Evolutionary conservation across 176 grass and related monocot species (phyloP).

Genomic region (Cenchrus purpureus): DNA sequence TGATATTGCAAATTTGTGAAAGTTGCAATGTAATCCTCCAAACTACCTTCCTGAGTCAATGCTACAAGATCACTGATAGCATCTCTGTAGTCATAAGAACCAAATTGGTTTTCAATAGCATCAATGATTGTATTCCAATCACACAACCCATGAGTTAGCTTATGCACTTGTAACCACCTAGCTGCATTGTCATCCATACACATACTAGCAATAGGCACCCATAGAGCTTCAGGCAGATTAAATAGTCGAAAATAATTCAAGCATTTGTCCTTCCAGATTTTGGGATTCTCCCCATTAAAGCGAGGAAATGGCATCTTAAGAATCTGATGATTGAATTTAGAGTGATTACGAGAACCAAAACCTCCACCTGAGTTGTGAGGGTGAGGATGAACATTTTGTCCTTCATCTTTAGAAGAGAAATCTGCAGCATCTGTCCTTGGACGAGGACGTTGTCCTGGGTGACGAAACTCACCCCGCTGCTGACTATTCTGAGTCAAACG

Average conservation of each 20-base stretch:
- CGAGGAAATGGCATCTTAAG: no score
- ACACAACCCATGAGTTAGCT: accelerated
- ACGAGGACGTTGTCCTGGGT: no score
- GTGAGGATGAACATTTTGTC: no score
- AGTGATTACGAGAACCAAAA: no score
- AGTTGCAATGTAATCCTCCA: neutral
- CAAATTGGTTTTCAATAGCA: neutral
- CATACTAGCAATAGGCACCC: neutral
- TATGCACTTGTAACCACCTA: no score
- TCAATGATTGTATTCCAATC: accelerated
- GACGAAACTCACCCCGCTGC: no score
- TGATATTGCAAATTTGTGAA: neutral
- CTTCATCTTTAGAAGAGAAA: no score
- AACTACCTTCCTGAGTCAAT: accelerated
- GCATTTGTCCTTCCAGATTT: neutral
- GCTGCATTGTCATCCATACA: neutral
- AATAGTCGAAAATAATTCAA: accelerated
- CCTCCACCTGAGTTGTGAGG: no score
- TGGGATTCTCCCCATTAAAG: neutral
- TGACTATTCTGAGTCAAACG: no score
- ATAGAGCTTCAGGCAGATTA: no score
- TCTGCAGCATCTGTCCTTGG: no score
- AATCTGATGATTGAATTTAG: no score
- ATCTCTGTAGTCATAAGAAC: neutral
- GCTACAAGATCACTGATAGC: accelerated